Conservation (phyloP, 1,284 basidiomycete species). For the Puccinia coronata region DNA sequence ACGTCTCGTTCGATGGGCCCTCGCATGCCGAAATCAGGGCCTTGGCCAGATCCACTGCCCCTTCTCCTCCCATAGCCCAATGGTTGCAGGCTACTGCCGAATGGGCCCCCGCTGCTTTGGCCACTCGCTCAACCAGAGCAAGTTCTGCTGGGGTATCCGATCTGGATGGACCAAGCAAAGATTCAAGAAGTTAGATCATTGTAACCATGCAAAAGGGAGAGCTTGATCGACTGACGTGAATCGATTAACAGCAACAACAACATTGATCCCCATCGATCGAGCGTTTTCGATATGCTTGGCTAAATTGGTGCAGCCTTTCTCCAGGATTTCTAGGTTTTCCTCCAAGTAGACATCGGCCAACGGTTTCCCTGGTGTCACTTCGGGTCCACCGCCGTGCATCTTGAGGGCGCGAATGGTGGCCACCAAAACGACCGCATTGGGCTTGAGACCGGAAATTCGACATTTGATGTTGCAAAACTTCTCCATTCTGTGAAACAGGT, state of each 20-base stretch:
- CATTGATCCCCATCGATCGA: conserved; percentile 94
- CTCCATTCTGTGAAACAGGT: conserved; percentile 59
- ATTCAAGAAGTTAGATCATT: neutral
- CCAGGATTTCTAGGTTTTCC: conserved; percentile 86
- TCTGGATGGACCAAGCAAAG: conserved; percentile 60
- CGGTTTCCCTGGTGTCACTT: conserved; percentile 93
- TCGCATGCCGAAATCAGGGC: conserved; percentile 77
- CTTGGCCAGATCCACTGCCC: conserved; percentile 81
- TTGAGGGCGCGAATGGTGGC: conserved; percentile 96
- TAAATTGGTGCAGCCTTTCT: conserved; percentile 90
- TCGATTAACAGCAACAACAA: conserved; percentile 91
- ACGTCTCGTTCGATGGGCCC: conserved; percentile 72
- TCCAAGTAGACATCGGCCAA: conserved; percentile 90
- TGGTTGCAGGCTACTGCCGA: conserved; percentile 93
- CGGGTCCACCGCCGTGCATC: conserved; percentile 98
- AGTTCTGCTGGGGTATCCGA: conserved; percentile 90
- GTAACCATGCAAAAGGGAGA: neutral
- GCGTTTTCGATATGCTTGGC: conserved; percentile 93
- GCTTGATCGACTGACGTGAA: conserved; percentile 71
- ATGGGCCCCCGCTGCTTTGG: conserved; percentile 85
- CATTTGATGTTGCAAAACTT: conserved; percentile 99
- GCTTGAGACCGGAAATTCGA: conserved; percentile 84
- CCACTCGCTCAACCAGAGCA: conserved; percentile 75
- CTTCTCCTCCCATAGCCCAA: conserved; percentile 90
- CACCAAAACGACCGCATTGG: conserved; percentile 92